Base-by-base conservation (phyloP, 257 asterid genomes). In the Solanum sejunctum region DNA sequence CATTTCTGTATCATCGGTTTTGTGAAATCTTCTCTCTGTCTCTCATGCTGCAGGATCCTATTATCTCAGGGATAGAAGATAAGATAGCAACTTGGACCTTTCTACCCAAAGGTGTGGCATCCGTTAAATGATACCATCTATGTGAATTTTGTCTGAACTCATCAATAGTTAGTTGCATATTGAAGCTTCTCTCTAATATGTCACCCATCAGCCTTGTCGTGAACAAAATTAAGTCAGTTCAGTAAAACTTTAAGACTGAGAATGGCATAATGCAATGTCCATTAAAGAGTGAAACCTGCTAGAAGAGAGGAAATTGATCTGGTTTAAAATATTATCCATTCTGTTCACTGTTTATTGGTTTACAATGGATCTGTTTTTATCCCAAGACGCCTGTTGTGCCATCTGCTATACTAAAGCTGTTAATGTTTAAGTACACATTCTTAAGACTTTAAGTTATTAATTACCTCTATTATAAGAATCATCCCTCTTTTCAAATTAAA, bases 81-180 rank as follows among this genome's bases (percentile, higher is more conserved):
- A 97, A 97, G 93, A 97, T 97, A 85, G 89, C 98, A 10, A 92
- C 94, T 10, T 95, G 99, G 99, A 91, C 98, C 70, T 97, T 97
- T 86, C 88, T 97, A 86, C 99, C 99, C 36, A 95, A 91, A 93
- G 99, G 99, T 94, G 66, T 67, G 80, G n/a, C 10, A 0, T 78
- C 64, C 64, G 9, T 63, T 52, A 39, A 52, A 78, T 13, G 7
- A 78, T 10, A 0, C 16, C 5, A 52, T 78, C 64, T 78, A 26
- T 52, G 83, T 26, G 21, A 51, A 52, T 28, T 9, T 52, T 52
- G 13, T 78, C 64, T 78, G 64, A 78, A 78, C 0, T 26, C 47
- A 52, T 52, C 47, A 26, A 26, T 77, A 26, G 49, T 52, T 77
- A 51, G 26, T 77, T 16, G 26, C 82, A 26, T 23, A 7, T 0